A percentile compares a stretch with the other conserved stretches of the same genome.
These are phyloP conservation scores for Keithomyces neogunnii DNA, from an alignment of 2,329 filamentous ascomycete species.

Conservation along the genomic window DNA sequence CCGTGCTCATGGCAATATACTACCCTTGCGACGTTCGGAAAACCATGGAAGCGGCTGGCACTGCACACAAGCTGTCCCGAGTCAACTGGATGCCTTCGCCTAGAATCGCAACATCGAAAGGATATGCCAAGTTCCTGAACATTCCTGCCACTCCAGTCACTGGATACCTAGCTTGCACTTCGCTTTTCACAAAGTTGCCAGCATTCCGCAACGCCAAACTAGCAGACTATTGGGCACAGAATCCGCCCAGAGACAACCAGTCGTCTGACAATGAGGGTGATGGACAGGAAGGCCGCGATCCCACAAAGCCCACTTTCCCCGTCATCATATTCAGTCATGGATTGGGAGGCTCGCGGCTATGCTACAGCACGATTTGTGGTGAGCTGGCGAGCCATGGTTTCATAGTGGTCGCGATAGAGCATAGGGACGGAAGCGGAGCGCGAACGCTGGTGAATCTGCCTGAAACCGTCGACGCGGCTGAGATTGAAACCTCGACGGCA, in stretches of 20 bases:
- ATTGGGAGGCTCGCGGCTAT: slow-evolving; percentile 53
- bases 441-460: slow-evolving; percentile 52
- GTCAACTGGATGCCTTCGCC: slow-evolving; percentile 56
- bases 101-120: slow-evolving; percentile 44
- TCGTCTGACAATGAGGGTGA: slow-evolving; percentile 18
- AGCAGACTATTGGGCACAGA: slow-evolving; percentile 44
- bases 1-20: slow-evolving; percentile 56
- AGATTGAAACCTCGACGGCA: slow-evolving; percentile 20
- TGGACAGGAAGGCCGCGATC: slow-evolving; percentile 15
- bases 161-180: slow-evolving; percentile 45
- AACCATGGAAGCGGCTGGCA: slow-evolving; percentile 13
- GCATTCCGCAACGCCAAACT: slow-evolving; percentile 53
- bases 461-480: slow-evolving; percentile 25
- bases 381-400: slow-evolving; percentile 61
- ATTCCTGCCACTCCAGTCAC: slow-evolving; percentile 39
- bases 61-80: slow-evolving; percentile 36
- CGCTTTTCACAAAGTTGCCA: slow-evolving; percentile 56
- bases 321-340: slow-evolving; percentile 60
- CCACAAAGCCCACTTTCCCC: slow-evolving; percentile 42
- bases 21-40: slow-evolving; percentile 45
- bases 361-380: slow-evolving; percentile 54
- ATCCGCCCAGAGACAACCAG: slow-evolving; percentile 23
- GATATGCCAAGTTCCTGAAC: slow-evolving; percentile 54
- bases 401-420: slow-evolving; percentile 55
- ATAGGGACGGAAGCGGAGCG: slow-evolving; percentile 56